phyloP scores from a whole-genome alignment of 495 filamentous ascomycete genomes.

The Elasticomyces elasticus region DNA sequence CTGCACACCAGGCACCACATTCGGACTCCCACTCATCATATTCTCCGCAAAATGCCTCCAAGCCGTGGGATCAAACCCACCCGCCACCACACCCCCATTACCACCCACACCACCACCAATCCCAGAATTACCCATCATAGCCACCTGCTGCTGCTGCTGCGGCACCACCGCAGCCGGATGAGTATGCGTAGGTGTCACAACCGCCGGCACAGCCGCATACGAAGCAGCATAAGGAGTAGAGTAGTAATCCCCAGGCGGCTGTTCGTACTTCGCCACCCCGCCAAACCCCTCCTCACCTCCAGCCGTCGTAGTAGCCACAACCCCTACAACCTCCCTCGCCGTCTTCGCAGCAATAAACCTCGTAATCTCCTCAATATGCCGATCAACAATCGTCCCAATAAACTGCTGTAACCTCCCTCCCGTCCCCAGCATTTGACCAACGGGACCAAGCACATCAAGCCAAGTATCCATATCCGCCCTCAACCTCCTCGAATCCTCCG shows the following conservation, averaged over 20 bases:
- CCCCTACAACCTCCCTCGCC: constrained; percentile 13
- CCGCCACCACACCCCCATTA: neutral
- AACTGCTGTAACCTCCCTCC: constrained; percentile 29
- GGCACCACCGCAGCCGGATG: too few species aligned
- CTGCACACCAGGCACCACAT: neutral
- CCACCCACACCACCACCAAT: neutral
- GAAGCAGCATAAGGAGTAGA: neutral
- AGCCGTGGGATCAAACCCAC: constrained; percentile 3
- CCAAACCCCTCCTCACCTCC: too few species aligned
- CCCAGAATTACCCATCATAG: neutral
- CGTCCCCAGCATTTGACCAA: constrained; percentile 51
- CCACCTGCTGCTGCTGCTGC: neutral
- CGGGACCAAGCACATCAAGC: constrained; percentile 56
- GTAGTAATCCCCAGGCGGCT: constrained; percentile 1
- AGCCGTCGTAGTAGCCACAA: neutral
- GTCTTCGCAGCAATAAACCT: constrained; percentile 24
- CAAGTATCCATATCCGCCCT: constrained; percentile 58
- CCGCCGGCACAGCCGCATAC: neutral
- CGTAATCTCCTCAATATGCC: constrained; percentile 22
- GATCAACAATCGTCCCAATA: constrained; percentile 28
- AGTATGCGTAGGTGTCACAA: neutral
- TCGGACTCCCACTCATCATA: constrained; percentile 10
- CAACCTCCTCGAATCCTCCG: constrained; percentile 44
- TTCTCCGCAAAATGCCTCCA: constrained; percentile 19
- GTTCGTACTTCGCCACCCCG: constrained; percentile 1